These are phyloP conservation scores for Stephanodiscus minutulus DNA, from an alignment of 108 stramenopile species.

Conservation along the genomic window DNA sequence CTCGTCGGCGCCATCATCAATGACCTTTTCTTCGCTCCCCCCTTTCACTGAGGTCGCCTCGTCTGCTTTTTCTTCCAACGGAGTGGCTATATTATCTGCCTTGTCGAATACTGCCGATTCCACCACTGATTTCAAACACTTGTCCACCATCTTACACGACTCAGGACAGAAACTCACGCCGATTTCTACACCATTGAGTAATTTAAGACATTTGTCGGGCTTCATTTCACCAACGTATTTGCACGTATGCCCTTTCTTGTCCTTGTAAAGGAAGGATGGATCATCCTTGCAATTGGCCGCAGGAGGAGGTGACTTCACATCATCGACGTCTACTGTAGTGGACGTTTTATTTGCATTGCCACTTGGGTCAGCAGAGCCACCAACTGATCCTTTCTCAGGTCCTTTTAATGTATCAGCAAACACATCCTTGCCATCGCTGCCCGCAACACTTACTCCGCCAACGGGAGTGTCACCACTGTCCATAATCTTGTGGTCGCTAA, in stretches of 20 bases:
- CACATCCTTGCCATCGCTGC: slow-evolving; percentile 4
- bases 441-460: not conserved
- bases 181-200: slow-evolving; percentile 18
- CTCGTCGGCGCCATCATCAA: not conserved
- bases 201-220: slow-evolving; percentile 10
- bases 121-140: slow-evolving; percentile 21
- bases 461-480: not conserved
- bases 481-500: not conserved
- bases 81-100: not conserved
- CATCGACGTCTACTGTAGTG: not conserved
- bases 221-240: slow-evolving; percentile 14
- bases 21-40: not conserved
- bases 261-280: slow-evolving; percentile 24
- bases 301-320: slow-evolving; percentile 1
- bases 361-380: not conserved
- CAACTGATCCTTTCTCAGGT: not conserved
- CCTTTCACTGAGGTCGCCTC: not conserved
- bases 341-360: not conserved
- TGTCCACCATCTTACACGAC: slow-evolving; percentile 28
- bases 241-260: slow-evolving; percentile 19
- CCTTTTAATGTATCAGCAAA: not conserved
- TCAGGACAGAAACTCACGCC: slow-evolving; percentile 29
- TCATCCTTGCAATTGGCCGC: slow-evolving; percentile 18
- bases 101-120: not conserved
- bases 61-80: not conserved